Evolutionary conservation across 371 early-diverging fungal species (phyloP), one percentile per base, ranked within the genome.

Genomic region (Antonospora locustae): DNA sequence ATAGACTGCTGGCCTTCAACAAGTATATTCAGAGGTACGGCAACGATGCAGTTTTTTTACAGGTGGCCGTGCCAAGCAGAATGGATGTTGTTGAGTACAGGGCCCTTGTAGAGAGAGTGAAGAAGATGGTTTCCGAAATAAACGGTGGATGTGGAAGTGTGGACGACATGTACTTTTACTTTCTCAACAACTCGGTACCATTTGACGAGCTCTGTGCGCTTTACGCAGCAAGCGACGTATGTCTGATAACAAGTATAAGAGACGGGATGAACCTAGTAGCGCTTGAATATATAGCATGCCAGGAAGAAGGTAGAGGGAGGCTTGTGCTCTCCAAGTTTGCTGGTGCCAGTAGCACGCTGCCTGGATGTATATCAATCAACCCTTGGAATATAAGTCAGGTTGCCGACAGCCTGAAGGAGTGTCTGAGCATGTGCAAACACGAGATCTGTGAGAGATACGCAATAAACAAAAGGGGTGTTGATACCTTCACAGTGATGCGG

Each of bases 231-330:
- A 79, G 90, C 0, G 97, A 99, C 74, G 89, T 84, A 9, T 90
- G 97, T 63, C 70, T 95, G 36, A 83, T 99, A 16, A 86, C 94
- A 24, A 90, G 90, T 20, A 86, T 94, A 1, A 81, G 93, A 32
- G 97, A 99, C 73, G 99, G 97, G 47, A 99, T 99, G 99, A 99
- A 99, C 76, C 70, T 95, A 61, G 95, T 90, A 0, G 84, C 88
- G 19, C 82, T 93, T 71, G 97, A 96, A 76, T 99, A 93, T 71
- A 85, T 95, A 61, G 84, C 89, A 9, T 86, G 85, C 60, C 55
- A 60, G 71, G 80, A 84, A 64, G 79, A 85, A 36, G 84, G 83
- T 41, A 84, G 92, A 62, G 97, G 99, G 45, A 88, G 87, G 3
- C 76, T 99, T 60, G 83, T 96, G 48, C 80, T 99, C 32, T 84